Evolutionary conservation across 495 filamentous ascomycete species (phyloP), one percentile per base, ranked within the genome.

Genomic region (Penicillium mononematosum): DNA sequence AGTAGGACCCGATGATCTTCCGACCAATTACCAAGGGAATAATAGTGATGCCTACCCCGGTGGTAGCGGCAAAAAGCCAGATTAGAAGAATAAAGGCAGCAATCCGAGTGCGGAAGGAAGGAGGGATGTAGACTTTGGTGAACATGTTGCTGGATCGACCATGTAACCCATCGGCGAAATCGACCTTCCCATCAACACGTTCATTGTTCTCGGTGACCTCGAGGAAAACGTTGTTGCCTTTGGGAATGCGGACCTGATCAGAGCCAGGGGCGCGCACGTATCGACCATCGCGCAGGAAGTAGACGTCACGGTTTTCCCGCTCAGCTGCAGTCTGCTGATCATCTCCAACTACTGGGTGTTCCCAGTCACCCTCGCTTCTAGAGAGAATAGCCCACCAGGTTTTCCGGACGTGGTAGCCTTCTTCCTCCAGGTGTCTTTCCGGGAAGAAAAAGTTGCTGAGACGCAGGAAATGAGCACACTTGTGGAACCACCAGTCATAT

Each of bases 401-500:
- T 38, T 71, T 71, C 31, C 80, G 65, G 41, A 85, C 74, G 63
- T 82, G 72, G 41, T 76, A 78, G 4, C 94, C 92, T 68, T 96
- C 90, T 66, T 99, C 94, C 45, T 97, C 93, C 14, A 78, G 63
- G 39, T 80, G 79, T 61, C 88, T 82, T 46, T 96, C 89, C 2
- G 88, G 90, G 62, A 99, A 96, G 59, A 99, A 83, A 68, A 99
- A 99, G 75, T 91, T 85, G 16, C 90, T 91, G 56, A 99, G 75
- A 45, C 94, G 82, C 20, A 99, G 74, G 53, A 80, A 73, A 20
- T 90, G 81, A 1, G 92, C 93, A 67, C 92, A 97, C 60, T 83
- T 83, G 58, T 86, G 87, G 72, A 99, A 96, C 92, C 93, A 98
- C 94, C 94, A 98, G 42, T 83, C 85, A 67, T 96, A 99, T 76